Conservation (phyloP, 1,284 basidiomycete species). For the Waitea zeae region DNA sequence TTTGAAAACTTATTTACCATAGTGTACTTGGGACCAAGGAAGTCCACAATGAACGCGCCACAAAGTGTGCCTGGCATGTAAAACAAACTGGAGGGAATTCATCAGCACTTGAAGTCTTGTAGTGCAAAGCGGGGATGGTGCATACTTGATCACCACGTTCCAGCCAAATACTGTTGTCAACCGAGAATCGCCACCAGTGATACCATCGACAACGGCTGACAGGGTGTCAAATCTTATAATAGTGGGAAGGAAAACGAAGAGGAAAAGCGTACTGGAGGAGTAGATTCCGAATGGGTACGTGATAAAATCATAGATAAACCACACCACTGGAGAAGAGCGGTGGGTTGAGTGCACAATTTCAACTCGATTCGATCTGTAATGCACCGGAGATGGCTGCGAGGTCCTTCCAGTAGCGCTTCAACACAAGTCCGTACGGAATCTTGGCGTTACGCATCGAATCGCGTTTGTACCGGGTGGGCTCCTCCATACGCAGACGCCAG, state of each 20-base stretch:
- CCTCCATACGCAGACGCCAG: conserved; percentile 78
- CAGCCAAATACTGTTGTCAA: conserved; percentile 56
- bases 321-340: too few species aligned
- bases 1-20: conserved; percentile 39
- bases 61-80: conserved; percentile 64
- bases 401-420: conserved; percentile 66
- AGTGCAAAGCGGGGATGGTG: conserved; percentile 4
- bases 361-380: too few species aligned
- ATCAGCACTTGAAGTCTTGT: too few species aligned
- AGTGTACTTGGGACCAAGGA: conserved; percentile 56
- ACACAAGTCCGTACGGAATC: conserved; percentile 66
- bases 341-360: too few species aligned
- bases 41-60: conserved; percentile 68
- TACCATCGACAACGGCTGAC: conserved; percentile 17
- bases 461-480: conserved; percentile 54
- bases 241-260: conserved; percentile 30
- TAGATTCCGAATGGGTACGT: conserved; percentile 67
- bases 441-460: conserved; percentile 59
- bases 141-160: conserved; percentile 63
- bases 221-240: not conserved
- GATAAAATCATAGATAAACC: conserved; percentile 80
- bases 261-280: conserved; percentile 65
- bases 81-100: conserved; percentile 52
- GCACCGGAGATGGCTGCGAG: conserved; percentile 52
- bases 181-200: conserved; percentile 33